A percentile compares a stretch with the other conserved stretches of the same genome.
Evolutionary conservation across 73 alveolate species (phyloP).

Genomic region (Uronychia binucleata): DNA sequence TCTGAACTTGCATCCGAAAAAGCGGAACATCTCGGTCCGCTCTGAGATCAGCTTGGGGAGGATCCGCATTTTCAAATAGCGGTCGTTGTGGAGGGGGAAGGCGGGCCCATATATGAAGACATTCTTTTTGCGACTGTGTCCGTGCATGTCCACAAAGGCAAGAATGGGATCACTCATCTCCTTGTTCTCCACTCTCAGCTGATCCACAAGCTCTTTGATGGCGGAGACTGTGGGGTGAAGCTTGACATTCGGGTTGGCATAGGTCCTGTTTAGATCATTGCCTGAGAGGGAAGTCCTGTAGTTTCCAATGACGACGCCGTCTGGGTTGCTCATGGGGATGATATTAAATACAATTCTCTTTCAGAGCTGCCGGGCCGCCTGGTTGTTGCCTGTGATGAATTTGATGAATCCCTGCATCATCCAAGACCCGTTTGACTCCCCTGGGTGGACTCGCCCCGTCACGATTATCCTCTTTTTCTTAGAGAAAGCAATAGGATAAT

Average conservation of each 20-base stretch:
- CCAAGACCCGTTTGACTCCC: conserved; percentile 75
- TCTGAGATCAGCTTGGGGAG: conserved; percentile 37
- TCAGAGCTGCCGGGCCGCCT: conserved; percentile 75
- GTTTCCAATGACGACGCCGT: conserved; percentile 81
- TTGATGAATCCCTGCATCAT: conserved; percentile 73
- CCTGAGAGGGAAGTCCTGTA: conserved; percentile 80
- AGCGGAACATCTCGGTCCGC: conserved; percentile 29
- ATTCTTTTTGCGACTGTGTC: conserved; percentile 72
- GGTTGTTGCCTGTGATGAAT: conserved; percentile 63
- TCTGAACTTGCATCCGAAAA: conserved; percentile 32
- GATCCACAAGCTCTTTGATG: conserved; percentile 62
- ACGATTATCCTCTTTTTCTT: conserved; percentile 71
- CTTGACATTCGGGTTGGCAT: conserved; percentile 85
- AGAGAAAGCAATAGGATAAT: conserved; percentile 44
- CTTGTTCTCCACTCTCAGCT: not conserved
- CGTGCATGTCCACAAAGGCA: conserved; percentile 76
- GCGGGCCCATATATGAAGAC: conserved; percentile 70
- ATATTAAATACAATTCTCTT: conserved; percentile 67
- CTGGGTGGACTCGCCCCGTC: conserved; percentile 80
- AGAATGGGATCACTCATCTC: conserved; percentile 2
- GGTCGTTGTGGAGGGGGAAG: conserved; percentile 24
- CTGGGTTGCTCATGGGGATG: conserved; percentile 86
- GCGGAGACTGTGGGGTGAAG: conserved; percentile 77
- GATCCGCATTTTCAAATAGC: conserved; percentile 25
- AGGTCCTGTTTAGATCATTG: conserved; percentile 75